Conservation (phyloP, 2,329 filamentous ascomycete species). For the Tolypocladium album region DNA sequence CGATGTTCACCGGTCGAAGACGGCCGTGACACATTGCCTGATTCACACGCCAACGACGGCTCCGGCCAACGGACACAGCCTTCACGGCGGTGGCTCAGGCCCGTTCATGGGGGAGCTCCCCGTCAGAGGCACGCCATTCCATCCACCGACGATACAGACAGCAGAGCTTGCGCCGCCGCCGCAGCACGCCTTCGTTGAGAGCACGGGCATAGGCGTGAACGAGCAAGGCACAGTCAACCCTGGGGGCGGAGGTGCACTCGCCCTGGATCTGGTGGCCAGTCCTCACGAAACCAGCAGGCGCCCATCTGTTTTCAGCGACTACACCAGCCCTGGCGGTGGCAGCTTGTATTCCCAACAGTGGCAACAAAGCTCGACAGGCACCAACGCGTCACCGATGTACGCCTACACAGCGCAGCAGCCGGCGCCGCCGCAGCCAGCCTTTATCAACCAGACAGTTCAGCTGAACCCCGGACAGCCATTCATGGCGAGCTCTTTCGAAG, state of each 20-base stretch:
- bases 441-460: slow-evolving; percentile 18
- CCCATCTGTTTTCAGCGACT: slow-evolving; percentile 37
- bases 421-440: slow-evolving; percentile 17
- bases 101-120: slow-evolving; percentile 33
- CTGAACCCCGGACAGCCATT: slow-evolving; percentile 22
- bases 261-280: slow-evolving; percentile 34
- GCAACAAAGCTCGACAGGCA: slow-evolving; percentile 31
- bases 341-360: slow-evolving; percentile 32
- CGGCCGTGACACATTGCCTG: slow-evolving; percentile 20
- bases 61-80: slow-evolving; percentile 21
- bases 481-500: slow-evolving; percentile 22
- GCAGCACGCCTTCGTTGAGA: slow-evolving; percentile 29
- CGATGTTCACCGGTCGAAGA: slow-evolving; percentile 24
- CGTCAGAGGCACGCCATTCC: slow-evolving; percentile 29
- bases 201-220: slow-evolving; percentile 21
- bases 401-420: slow-evolving; percentile 30
- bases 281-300: slow-evolving; percentile 35
- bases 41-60: slow-evolving; percentile 23
- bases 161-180: slow-evolving; percentile 32
- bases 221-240: slow-evolving; percentile 23
- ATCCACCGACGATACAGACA: slow-evolving; percentile 26
- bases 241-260: slow-evolving; percentile 20
- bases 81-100: slow-evolving; percentile 20
- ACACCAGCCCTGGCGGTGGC: slow-evolving; percentile 25
- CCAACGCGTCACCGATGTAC: slow-evolving; percentile 33